A percentile compares a stretch with the other conserved stretches of the same genome.
Evolutionary conservation across 192 early-diverging fungal species (phyloP).

Genomic region (Backusella tuberculispora): DNA sequence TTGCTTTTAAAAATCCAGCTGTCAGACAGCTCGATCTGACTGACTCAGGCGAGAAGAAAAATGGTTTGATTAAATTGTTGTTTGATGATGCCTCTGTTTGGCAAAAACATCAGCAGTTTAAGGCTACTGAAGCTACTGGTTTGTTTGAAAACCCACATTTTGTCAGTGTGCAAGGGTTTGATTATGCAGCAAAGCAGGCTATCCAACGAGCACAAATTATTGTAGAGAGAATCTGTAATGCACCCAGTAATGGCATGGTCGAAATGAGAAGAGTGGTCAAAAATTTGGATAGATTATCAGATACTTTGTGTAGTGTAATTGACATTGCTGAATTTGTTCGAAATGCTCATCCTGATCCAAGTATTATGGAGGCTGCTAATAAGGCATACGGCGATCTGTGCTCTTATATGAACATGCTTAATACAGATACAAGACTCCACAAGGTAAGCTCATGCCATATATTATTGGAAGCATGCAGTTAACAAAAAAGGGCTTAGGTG

Average conservation of each 20-base stretch:
- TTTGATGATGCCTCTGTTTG: constrained; percentile 40
- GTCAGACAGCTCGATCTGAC: neutral
- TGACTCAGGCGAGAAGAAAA: neutral
- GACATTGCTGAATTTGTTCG: constrained; percentile 93
- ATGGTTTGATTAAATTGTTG: constrained; percentile 33
- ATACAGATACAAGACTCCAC: constrained; percentile 89
- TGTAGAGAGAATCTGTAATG: constrained; percentile 56
- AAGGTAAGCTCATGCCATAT: constrained; percentile 45
- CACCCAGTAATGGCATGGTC: constrained; percentile 45
- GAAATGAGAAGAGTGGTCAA: constrained; percentile 83
- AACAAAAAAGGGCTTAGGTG: constrained; percentile 43
- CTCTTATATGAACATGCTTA: constrained; percentile 89
- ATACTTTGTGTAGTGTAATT: constrained; percentile 88
- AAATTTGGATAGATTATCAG: constrained; percentile 85
- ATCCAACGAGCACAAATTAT: constrained; percentile 54
- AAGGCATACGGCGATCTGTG: constrained; percentile 74
- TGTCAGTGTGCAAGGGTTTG: constrained; percentile 43
- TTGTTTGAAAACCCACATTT: constrained; percentile 51
- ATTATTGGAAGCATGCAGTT: too few relatives aligned
- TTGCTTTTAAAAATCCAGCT: neutral
- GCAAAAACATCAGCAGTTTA: constrained; percentile 26
- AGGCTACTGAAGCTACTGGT: constrained; percentile 14
- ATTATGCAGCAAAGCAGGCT: constrained; percentile 50
- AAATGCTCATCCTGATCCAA: constrained; percentile 82
- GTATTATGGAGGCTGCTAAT: constrained; percentile 76